phyloP scores from a whole-genome alignment of 164 flowering plant genomes.

The Stephania japonica region DNA sequence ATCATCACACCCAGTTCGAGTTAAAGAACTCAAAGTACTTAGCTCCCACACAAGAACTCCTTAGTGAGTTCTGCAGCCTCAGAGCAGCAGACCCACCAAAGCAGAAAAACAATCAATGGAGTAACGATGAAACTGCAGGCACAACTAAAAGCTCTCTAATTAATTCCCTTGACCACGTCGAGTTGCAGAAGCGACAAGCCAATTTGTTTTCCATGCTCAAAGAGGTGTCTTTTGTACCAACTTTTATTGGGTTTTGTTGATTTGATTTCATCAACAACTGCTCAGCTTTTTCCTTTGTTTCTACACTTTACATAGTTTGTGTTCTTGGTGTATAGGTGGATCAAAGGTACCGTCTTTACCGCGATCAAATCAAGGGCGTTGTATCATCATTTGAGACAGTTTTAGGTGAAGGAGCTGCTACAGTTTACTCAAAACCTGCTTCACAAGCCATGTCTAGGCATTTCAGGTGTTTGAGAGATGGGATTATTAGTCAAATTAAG shows the following conservation, averaged over 20 bases:
- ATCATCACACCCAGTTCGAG: conserved; percentile 20
- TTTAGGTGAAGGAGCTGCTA: conserved; percentile 70
- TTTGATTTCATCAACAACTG: no score
- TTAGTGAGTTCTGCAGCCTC: conserved; percentile 78
- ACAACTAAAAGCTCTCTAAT: conserved; percentile 27
- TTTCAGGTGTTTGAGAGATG: conserved; percentile 79
- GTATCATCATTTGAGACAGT: conserved; percentile 73
- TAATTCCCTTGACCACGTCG: conserved; percentile 53
- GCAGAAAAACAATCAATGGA: conserved; percentile 31
- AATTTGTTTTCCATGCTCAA: conserved; percentile 82
- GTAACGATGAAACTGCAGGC: conserved; percentile 17
- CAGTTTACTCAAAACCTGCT: conserved; percentile 63
- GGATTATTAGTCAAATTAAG: conserved; percentile 63
- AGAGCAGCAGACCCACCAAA: conserved; percentile 26
- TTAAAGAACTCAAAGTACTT: conserved; percentile 68
- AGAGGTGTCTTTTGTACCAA: conserved; percentile 40
- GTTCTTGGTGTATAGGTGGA: conserved; percentile 52
- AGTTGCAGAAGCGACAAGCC: conserved; percentile 74
- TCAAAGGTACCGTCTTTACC: conserved; percentile 82
- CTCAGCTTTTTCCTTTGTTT: no score
- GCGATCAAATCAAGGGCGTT: conserved; percentile 79
- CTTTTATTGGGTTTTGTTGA: no score
- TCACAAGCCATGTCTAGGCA: conserved; percentile 89
- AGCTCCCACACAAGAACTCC: conserved; percentile 69
- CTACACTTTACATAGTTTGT: background rate